Evolutionary conservation across 2,329 filamentous ascomycete genomes (phyloP).

Genomic region (Neurospora sp.): DNA sequence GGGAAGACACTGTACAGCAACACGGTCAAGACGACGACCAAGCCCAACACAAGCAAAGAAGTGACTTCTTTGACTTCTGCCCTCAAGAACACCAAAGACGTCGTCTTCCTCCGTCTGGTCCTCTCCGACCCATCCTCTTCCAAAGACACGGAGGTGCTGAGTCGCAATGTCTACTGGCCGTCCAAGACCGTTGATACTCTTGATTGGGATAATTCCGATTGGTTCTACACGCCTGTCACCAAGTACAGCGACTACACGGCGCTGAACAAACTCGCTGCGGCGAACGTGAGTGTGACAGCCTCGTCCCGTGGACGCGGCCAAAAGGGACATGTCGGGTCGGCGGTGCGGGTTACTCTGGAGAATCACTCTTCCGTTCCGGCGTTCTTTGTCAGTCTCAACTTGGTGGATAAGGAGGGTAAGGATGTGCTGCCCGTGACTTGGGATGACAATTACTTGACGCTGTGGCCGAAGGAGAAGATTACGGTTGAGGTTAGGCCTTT

Average conservation of each 20-base stretch:
- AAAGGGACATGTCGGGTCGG: slow-evolving; percentile 3
- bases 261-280: slow-evolving; percentile 29
- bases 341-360: slow-evolving; percentile 32
- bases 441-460: slow-evolving; percentile 54
- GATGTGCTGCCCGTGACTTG: slow-evolving; percentile 44
- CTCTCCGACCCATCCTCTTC: slow-evolving; percentile 26
- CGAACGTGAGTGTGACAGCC: slow-evolving; percentile 25
- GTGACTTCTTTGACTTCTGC: slow-evolving; percentile 24
- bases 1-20: slow-evolving; percentile 32
- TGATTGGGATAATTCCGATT: slow-evolving; percentile 46
- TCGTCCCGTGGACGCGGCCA: not conserved
- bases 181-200: slow-evolving; percentile 35
- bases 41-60: slow-evolving; percentile 34
- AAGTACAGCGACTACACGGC: slow-evolving; percentile 37
- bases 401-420: slow-evolving; percentile 32
- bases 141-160: slow-evolving; percentile 25
- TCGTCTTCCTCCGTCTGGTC: slow-evolving; percentile 40
- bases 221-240: slow-evolving; percentile 48
- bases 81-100: slow-evolving; percentile 23
- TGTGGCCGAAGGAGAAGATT: slow-evolving; percentile 46
- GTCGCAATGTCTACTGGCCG: slow-evolving; percentile 53
- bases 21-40: slow-evolving; percentile 24
- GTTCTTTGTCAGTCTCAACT: slow-evolving; percentile 44
- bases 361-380: slow-evolving; percentile 44
- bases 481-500: slow-evolving; percentile 17